These are phyloP conservation scores for Panellus pusillus DNA, from an alignment of 768 basidiomycete species.

Conservation along the genomic window DNA sequence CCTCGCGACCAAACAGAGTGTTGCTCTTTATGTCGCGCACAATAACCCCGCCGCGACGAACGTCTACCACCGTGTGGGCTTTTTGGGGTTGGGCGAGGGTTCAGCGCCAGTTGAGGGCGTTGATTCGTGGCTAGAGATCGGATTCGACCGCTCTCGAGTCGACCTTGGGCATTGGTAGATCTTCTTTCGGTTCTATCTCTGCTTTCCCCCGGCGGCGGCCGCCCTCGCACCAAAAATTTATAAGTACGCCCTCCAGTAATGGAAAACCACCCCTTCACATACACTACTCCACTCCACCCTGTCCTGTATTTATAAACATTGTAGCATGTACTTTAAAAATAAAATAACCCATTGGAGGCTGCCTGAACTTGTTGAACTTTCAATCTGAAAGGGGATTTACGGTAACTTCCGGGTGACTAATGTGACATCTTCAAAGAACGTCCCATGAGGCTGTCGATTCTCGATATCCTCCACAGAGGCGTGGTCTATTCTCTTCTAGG, in stretches of 20 bases:
- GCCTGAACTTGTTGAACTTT: too few species aligned
- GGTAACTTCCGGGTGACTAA: neutral
- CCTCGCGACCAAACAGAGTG: constrained; percentile 41
- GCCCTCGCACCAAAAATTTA: too few species aligned
- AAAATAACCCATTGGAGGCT: too few species aligned
- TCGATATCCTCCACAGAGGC: constrained; percentile 54
- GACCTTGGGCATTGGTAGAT: constrained; percentile 68
- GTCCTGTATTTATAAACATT: too few species aligned
- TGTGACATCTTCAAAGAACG: too few species aligned
- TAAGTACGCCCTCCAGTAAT: too few species aligned
- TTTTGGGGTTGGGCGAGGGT: constrained; percentile 47
- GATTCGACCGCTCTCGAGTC: constrained; percentile 43
- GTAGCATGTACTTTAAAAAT: too few species aligned
- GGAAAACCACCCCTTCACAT: too few species aligned
- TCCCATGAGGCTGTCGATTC: constrained; percentile 27
- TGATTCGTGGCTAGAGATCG: constrained; percentile 51
- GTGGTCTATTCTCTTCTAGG: constrained; percentile 55
- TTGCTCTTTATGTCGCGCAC: constrained; percentile 70
- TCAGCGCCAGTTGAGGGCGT: constrained; percentile 40
- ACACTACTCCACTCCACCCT: too few species aligned
- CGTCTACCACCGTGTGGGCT: constrained; percentile 68
- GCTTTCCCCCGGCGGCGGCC: too few species aligned
- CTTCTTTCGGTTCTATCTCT: too few species aligned
- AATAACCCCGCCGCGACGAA: constrained; percentile 50
- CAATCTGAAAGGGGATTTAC: neutral